Evolutionary conservation across 208 protist species (phyloP), one percentile per base, ranked within the genome.

Genomic region (Trypanosoma mega): DNA sequence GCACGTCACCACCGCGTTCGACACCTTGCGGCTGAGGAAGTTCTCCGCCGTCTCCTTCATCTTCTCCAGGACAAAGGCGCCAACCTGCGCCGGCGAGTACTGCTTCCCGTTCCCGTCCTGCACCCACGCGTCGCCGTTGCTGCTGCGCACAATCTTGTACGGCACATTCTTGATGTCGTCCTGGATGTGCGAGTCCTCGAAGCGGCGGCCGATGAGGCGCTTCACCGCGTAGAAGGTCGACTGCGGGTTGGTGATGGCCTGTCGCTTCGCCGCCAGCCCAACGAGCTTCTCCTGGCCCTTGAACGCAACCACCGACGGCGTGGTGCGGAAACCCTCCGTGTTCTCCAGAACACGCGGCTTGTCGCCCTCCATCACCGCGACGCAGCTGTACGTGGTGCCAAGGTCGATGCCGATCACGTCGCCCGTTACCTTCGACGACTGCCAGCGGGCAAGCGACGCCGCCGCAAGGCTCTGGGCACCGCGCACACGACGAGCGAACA

Each of bases 51-150:
- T 86, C 60, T 85, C 76, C 76, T 89, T 93, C 87, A 93, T 93
- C 77, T 93, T 93, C 66, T 75, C 67, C 51, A 94, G 79, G 48
- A 92, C 80, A 14, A 92, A 78, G 26, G 76, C 78, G 47, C 79
- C 65, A 8, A 93, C 48, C 73, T 93, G 43, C 51, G 31, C 34
- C 20, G 81, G 76, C 27, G 80, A 82, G 67, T 86, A 94, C 70
- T 89, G 77, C 77, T 84, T 84, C 50, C 89, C 76, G 72, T 93
- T 80, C 46, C 73, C 73, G 68, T 79, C 77, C 56, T 92, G 63
- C 50, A 98, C 85, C 97, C 97, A 99, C 29, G 97, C 97, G 63
- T 99, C 97, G 47, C 94, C 95, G 62, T 97, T 97, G 53, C 41
- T 45, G 23, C 66, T 90, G 59, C 86, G 82, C 12, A 99, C 87